phyloP scores from a whole-genome alignment of 2,329 filamentous ascomycete genomes.

The Aspergillus amoenus region DNA sequence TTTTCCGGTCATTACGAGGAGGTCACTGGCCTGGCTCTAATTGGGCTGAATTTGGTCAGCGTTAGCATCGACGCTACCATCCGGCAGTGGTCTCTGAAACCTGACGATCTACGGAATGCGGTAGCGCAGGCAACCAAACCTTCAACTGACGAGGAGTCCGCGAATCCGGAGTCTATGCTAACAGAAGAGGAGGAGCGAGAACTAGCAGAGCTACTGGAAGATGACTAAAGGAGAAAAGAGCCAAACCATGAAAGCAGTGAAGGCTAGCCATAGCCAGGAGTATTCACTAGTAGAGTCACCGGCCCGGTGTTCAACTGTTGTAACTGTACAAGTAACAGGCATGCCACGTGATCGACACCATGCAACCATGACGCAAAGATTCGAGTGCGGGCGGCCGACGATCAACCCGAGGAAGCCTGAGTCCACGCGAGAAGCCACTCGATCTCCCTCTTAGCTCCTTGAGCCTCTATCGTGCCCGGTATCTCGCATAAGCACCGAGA shows the following conservation, averaged over 20 bases:
- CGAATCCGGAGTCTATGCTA: constrained; percentile 55
- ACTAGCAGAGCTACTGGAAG: constrained; percentile 85
- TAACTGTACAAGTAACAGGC: too few species aligned
- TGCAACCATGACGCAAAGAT: constrained; percentile 14
- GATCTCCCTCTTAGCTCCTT: neutral
- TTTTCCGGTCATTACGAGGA: constrained; percentile 90
- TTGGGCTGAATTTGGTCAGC: constrained; percentile 65
- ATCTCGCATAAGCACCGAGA: neutral
- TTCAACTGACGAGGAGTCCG: constrained; percentile 47
- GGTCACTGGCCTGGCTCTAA: constrained; percentile 74
- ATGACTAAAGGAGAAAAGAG: constrained; percentile 43
- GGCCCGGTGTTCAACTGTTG: too few species aligned
- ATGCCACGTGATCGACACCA: neutral
- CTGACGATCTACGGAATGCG: constrained; percentile 58
- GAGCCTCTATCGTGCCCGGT: constrained; percentile 1
- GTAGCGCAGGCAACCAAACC: constrained; percentile 49
- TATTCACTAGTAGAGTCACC: neutral
- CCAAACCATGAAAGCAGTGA: neutral
- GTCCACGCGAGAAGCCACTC: constrained; percentile 3
- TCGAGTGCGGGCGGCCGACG: constrained; percentile 4
- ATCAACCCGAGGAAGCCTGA: constrained; percentile 4
- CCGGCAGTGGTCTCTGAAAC: constrained; percentile 75
- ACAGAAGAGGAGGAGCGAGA: constrained; percentile 92
- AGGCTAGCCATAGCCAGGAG: neutral
- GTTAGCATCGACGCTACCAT: constrained; percentile 89